Evolutionary conservation across 2,329 filamentous ascomycete species (phyloP), one percentile per base, ranked within the genome.

Genomic region (Claviceps fusiformis): DNA sequence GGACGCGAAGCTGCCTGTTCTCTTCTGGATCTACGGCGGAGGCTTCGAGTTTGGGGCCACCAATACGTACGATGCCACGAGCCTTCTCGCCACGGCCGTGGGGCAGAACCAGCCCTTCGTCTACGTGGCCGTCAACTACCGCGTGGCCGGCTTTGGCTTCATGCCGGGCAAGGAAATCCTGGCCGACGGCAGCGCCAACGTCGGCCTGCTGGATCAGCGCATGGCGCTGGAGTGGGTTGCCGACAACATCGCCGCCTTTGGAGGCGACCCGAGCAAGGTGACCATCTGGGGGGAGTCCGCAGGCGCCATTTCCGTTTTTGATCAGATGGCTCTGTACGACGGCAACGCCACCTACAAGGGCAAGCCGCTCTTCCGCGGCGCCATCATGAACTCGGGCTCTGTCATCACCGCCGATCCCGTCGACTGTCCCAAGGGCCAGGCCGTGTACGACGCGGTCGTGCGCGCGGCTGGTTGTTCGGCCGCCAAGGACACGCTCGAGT

Each of bases 221-320:
- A 65, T 80, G 0, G 80, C 74, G 0, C 65, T 85, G 17, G 59
- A 82, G 57, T 85, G 81, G 81, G 72, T 82, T 0, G 75, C 76
- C n/a, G 75, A 79, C 56, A 82, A 85, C 56, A 82, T 85, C 51
- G 73, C 68, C 1, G 70, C 75, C 1, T 86, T 86, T 61, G 83
- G 83, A 1, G 83, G 83, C 1, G 81, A 85, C 62, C 77, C 80
- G 0, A 64, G 67, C 0, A 79, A 78, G 56, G 79, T 84, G 5
- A 84, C 80, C 0, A 78, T 85, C 43, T 82, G 76, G 73, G 82
- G 82, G 1, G 76, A 83, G 60, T 73, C 70, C 1, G 75, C 77
- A 0, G 76, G 77, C 2, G 67, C 71, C 0, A 80, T 82, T 50
- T 82, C 79, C 0, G 79, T 81, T 48, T 75, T 81, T 1, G 51